These are phyloP conservation scores for Tardiomyces digboiensis DNA, from an alignment of 1,139 yeast species.

Conservation along the genomic window DNA sequence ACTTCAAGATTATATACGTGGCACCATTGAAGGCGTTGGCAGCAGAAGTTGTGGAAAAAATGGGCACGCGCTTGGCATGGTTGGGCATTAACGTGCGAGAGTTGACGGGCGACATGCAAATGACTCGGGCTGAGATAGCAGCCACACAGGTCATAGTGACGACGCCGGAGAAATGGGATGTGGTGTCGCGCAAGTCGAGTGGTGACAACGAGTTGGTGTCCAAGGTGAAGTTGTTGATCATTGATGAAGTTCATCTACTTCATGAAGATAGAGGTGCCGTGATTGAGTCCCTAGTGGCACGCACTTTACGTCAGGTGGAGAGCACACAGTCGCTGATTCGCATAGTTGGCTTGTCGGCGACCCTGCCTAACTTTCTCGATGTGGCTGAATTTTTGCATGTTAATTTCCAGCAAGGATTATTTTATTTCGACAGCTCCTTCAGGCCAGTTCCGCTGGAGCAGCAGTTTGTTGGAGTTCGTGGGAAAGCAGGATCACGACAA, in stretches of 20 bases:
- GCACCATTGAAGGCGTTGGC: slow-evolving; percentile 97
- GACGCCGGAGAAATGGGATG: slow-evolving; percentile 99
- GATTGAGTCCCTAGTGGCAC: slow-evolving; percentile 89
- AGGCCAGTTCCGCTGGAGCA: slow-evolving; percentile 94
- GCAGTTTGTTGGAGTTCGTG: slow-evolving; percentile 77
- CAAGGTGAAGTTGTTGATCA: slow-evolving; percentile 75
- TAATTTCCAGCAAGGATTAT: slow-evolving; percentile 82
- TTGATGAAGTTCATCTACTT: slow-evolving; percentile 92
- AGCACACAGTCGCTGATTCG: slow-evolving; percentile 90
- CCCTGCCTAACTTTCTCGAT: slow-evolving; percentile 87
- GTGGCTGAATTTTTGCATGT: slow-evolving; percentile 96
- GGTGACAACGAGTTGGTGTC: slow-evolving; percentile 84
- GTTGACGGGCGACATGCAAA: slow-evolving; percentile 95
- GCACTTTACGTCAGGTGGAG: slow-evolving; percentile 92
- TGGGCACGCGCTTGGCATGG: slow-evolving; percentile 70
- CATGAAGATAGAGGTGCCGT: slow-evolving; percentile 99
- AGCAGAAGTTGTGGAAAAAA: slow-evolving; percentile 93
- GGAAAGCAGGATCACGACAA: slow-evolving; percentile 67
- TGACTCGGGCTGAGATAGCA: slow-evolving; percentile 73
- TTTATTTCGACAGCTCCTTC: slow-evolving; percentile 86
- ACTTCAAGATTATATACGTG: slow-evolving; percentile 85
- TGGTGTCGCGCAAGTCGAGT: slow-evolving; percentile 80
- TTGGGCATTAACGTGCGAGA: slow-evolving; percentile 81
- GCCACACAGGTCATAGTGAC: slow-evolving; percentile 90
- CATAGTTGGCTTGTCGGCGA: slow-evolving; percentile 95